Base-by-base conservation (phyloP, 2,329 filamentous ascomycete species). In the Penicillium sp. region DNA sequence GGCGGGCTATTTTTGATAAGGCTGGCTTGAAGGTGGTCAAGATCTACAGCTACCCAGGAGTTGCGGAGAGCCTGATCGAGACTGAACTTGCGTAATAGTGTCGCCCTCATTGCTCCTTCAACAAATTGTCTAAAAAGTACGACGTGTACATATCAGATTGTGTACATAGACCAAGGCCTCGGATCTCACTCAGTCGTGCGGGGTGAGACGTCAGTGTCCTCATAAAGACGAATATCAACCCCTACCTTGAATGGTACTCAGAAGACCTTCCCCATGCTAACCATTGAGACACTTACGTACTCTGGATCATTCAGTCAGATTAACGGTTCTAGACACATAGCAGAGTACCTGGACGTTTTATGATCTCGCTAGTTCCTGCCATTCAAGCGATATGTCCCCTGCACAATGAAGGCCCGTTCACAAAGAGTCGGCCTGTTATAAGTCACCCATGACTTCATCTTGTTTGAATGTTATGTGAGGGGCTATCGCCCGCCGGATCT, bases 21-120 rank as follows among this genome's bases (percentile, higher is more conserved):
- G 61, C 45, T 38, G 58, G 60, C 6, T 43, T 62, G 50, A 54
- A 51, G 24, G 47, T 62, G 23, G 45, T 61, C 7, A 45, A 52
- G 6, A 52, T 64, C 7, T 55, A 60, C 21, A 53, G 46, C 2
- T 61, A 52, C 41, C 54, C 56, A 0, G 58, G 58, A 0, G 61
- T 60, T 39, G 58, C 58, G 16, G 59, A 60, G 47, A 59, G 58
- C 36, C 39, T 62, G 49, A 62, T 63, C 39, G 59, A 63, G 46
- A 58, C 60, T 12, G 58, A 60, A n/a, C 23, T 62, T 23, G 49
- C 53, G 29, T 60, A 24, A 59, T 13, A 31, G 24, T 26, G 24
- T 6, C 24, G 24, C 24, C 7, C 7, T 26, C 24, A 26, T 26
- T 12, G 29, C 29, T 10, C 9, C 12, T 10, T 13, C 29, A 31